These are phyloP conservation scores for Lactifluus pinguis DNA, from an alignment of 768 basidiomycete species.

Conservation along the genomic window DNA sequence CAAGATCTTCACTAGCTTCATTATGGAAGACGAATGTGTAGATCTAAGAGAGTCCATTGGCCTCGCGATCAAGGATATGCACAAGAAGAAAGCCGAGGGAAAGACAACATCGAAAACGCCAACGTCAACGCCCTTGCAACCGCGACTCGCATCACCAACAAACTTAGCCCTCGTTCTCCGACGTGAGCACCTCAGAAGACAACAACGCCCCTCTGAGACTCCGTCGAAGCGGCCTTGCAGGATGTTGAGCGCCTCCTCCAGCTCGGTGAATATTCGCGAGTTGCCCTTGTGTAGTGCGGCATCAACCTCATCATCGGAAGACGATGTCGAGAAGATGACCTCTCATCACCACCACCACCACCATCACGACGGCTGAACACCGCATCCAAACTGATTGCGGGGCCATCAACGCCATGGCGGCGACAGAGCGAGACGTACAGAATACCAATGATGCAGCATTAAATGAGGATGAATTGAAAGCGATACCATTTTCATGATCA, in stretches of 20 bases:
- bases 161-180: conserved; percentile 12
- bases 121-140: background rate
- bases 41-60: conserved; percentile 5
- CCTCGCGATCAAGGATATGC: background rate
- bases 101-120: background rate
- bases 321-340: conserved; percentile 9
- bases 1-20: background rate
- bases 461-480: too few relatives aligned
- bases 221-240: conserved; percentile 14
- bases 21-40: conserved; percentile 8
- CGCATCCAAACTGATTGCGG: too few relatives aligned
- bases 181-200: background rate
- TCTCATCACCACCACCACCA: too few relatives aligned
- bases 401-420: too few relatives aligned
- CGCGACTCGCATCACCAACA: conserved; percentile 11
- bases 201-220: conserved; percentile 10
- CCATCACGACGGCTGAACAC: too few relatives aligned
- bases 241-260: background rate
- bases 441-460: too few relatives aligned
- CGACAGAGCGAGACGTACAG: too few relatives aligned
- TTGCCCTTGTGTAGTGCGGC: conserved; percentile 1
- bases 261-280: background rate
- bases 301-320: conserved; percentile 1
- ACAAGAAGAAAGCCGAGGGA: background rate
- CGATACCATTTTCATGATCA: too few relatives aligned